phyloP scores from a whole-genome alignment of 768 basidiomycete genomes.

The Collybia nuda region DNA sequence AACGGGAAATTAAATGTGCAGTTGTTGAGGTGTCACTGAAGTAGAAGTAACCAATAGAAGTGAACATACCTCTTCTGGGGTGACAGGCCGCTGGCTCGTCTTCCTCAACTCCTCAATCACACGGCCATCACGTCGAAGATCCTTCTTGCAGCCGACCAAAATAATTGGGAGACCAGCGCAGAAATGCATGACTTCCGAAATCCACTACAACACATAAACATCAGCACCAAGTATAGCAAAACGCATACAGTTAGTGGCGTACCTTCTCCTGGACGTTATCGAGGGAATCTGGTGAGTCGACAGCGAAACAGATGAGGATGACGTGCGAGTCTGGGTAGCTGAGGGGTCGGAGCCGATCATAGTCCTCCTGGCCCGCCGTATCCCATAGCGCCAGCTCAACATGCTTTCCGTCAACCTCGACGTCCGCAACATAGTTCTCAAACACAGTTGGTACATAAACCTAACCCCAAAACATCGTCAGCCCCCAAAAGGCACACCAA shows the following conservation, averaged over 20 bases:
- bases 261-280: conserved; percentile 99
- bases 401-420: conserved; percentile 97
- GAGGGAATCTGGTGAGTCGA: conserved; percentile 96
- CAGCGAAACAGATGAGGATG: conserved; percentile 98
- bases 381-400: conserved; percentile 99
- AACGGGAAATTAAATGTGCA: too few species aligned
- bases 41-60: background rate
- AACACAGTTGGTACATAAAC: conserved; percentile 99
- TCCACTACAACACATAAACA: conserved; percentile 66
- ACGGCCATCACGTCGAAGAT: conserved; percentile 89
- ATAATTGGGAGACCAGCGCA: conserved; percentile 93
- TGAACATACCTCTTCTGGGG: conserved; percentile 78
- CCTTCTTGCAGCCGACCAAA: conserved; percentile 99
- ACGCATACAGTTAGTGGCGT: conserved; percentile 22
- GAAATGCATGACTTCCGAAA: conserved; percentile 98
- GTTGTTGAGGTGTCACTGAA: background rate
- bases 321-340: conserved; percentile 99
- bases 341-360: conserved; percentile 96
- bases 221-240: conserved; percentile 2
- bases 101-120: conserved; percentile 93
- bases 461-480: conserved; percentile 37
- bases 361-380: conserved; percentile 99
- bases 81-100: conserved; percentile 93
- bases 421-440: conserved; percentile 99
- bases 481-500: conserved; percentile 1